Percentiles rank a stretch among this genome's conserved stretches.
Evolutionary conservation across 176 grass and related monocot species (phyloP).

Genomic region (Oryza australiensis): DNA sequence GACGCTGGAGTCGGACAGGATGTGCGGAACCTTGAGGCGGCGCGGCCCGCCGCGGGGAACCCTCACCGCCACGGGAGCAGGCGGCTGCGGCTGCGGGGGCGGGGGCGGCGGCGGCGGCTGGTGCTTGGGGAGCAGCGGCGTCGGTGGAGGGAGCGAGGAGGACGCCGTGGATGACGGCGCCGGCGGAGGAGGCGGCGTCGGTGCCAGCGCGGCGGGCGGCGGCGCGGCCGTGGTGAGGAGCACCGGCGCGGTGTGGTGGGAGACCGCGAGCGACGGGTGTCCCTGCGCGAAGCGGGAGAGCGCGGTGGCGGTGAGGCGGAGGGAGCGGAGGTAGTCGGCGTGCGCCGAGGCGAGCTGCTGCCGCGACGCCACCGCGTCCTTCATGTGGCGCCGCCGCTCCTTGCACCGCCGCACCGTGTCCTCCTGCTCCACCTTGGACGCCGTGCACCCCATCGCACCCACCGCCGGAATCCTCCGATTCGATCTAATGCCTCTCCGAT

Average conservation of each 20-base stretch:
- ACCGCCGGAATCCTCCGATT: not conserved
- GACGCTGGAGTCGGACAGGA: constrained; percentile 55
- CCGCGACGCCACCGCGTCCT: constrained; percentile 72
- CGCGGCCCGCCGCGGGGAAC: constrained; percentile 17
- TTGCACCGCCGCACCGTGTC: constrained; percentile 97
- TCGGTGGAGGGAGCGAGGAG: constrained; percentile 26
- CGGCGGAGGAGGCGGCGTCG: constrained; percentile 23
- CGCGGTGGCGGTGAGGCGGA: constrained; percentile 68
- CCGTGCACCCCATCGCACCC: constrained; percentile 76
- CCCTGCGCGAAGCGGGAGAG: constrained; percentile 81
- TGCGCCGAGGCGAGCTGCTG: constrained; percentile 90
- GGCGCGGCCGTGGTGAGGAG: constrained; percentile 58
- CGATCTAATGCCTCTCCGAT: not conserved
- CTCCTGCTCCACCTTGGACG: constrained; percentile 92
- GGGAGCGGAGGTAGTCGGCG: constrained; percentile 88
- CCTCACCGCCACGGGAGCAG: constrained; percentile 36
- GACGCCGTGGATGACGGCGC: constrained; percentile 29
- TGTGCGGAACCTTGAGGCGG: constrained; percentile 64
- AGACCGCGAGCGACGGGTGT: constrained; percentile 79
- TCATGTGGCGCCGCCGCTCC: constrained; percentile 92
- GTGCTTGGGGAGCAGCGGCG: constrained; percentile 45
- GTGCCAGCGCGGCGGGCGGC: not conserved
- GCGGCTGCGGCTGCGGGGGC: constrained; percentile 11
- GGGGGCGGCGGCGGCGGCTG: not conserved
- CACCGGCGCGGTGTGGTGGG: constrained; percentile 75